Evolutionary conservation across 2,329 filamentous ascomycete genomes (phyloP).

Genomic region (Aurifilum marmelostoma): DNA sequence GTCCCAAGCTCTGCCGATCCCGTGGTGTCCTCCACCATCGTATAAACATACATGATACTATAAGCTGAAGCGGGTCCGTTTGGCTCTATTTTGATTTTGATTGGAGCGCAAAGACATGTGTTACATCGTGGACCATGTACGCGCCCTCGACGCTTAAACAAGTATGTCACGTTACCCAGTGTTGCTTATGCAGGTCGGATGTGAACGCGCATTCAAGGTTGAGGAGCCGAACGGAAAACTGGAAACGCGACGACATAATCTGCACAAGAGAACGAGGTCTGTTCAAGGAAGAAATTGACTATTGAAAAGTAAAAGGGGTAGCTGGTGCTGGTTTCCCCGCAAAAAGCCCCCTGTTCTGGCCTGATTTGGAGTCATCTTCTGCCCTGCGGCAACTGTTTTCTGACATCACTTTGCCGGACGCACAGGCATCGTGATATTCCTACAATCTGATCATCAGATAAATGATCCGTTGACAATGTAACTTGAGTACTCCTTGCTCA

Average conservation of each 20-base stretch:
- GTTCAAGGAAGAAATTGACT: neutral
- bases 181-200: neutral
- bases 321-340: neutral
- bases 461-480: neutral
- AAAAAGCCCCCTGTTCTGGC: neutral
- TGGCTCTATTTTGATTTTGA: neutral
- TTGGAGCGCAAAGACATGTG: neutral
- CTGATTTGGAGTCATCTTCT: neutral
- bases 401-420: neutral
- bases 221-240: neutral
- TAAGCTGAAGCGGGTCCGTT: neutral
- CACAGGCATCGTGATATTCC: neutral
- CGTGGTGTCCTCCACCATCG: neutral
- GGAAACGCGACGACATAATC: too few relatives aligned
- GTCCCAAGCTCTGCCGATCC: neutral
- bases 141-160: neutral
- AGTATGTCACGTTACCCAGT: neutral
- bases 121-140: neutral
- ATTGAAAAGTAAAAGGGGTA: neutral
- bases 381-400: neutral
- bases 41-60: neutral
- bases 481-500: neutral
- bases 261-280: too few relatives aligned
- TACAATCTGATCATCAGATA: neutral
- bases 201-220: neutral